Percentiles rank a stretch among this genome's conserved stretches.
Conservation (phyloP, 2,329 filamentous ascomycete species). For the Nemania bipapillata region DNA sequence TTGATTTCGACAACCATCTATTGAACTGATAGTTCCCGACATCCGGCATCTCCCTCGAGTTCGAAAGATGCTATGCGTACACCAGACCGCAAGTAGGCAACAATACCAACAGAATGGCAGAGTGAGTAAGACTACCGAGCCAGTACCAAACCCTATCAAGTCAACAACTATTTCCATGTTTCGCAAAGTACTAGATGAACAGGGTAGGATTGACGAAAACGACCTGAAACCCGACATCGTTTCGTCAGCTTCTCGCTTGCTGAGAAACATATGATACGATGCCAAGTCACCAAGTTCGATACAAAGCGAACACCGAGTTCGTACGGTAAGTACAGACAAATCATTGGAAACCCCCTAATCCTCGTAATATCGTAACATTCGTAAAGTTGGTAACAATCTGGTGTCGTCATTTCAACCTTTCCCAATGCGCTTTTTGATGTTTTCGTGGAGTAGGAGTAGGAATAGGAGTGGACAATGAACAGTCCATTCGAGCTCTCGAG, state of each 20-base stretch:
- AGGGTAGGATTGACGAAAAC: not conserved
- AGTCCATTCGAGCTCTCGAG: constrained; percentile 20
- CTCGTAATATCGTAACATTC: constrained; percentile 28
- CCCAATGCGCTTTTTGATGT: constrained; percentile 24
- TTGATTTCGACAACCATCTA: constrained; percentile 12
- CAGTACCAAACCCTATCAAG: not conserved
- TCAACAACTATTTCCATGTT: not conserved
- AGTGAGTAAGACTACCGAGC: constrained; percentile 8
- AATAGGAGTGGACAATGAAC: not conserved
- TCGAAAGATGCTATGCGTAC: not conserved
- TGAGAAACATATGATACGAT: constrained; percentile 7
- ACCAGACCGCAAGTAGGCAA: not conserved
- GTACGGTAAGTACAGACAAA: constrained; percentile 7
- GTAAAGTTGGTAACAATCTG: constrained; percentile 34
- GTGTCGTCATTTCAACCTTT: constrained; percentile 6
- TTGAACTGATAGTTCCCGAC: not conserved
- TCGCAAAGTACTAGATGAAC: not conserved
- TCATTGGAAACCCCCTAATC: constrained; percentile 12
- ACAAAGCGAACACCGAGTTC: constrained; percentile 11
- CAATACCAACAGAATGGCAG: not conserved
- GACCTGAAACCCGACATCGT: constrained; percentile 1
- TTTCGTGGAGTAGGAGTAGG: constrained; percentile 14
- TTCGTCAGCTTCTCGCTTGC: constrained; percentile 21
- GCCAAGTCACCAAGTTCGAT: not conserved
- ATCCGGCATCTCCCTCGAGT: not conserved